Evolutionary conservation across 1,139 yeast species (phyloP), one percentile per base, ranked within the genome.

Genomic region (Protomyces gravidus): DNA sequence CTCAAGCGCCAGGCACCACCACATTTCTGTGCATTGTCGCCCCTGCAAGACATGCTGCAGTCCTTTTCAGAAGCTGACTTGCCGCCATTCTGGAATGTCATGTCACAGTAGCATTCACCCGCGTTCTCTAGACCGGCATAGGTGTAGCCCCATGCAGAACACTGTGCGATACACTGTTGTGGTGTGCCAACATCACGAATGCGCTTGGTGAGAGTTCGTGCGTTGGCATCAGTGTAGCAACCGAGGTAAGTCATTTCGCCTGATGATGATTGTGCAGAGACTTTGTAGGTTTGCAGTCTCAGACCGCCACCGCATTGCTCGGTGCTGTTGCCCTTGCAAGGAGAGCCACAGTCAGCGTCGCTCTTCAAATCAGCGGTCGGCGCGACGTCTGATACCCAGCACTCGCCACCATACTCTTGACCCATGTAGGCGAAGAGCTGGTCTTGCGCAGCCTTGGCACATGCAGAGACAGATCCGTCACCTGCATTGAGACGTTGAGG

Each of bases 401-500:
- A 59, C 23, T 59, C 60, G 9, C 32, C 33, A 27, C 55, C 52
- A 32, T 47, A 55, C 39, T 59, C 61, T 13, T 48, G 27, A 11
- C 59, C 61, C 17, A 46, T 60, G 45, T 19, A 47, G 3, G 40
- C 23, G 50, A 36, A 55, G 5, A 47, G 50, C 21, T 45, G 21
- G 25, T 45, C 40, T 13, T 36, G 32, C 11, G 49, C 36, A 9
- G 45, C 50, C n/a, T 32, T 25, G 17, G 47, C 26, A 42, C 59
- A 53, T 11, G 40, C 21, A 5, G 27, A 49, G 30, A 45, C 51
- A 6, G 51, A 26, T 2, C 15, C 23, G 5, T 19, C 30, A 19
- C 23, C 45, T 27, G 26, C 48, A 19, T 23, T 15, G 42, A 36
- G 21, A 2, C 42, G 25, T 19, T 11, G 23, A 13, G 40, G 49